A percentile compares a stretch with the other conserved stretches of the same genome.
Conservation (phyloP, 1,139 yeast genomes). For the Sugiyamaella sp. region DNA sequence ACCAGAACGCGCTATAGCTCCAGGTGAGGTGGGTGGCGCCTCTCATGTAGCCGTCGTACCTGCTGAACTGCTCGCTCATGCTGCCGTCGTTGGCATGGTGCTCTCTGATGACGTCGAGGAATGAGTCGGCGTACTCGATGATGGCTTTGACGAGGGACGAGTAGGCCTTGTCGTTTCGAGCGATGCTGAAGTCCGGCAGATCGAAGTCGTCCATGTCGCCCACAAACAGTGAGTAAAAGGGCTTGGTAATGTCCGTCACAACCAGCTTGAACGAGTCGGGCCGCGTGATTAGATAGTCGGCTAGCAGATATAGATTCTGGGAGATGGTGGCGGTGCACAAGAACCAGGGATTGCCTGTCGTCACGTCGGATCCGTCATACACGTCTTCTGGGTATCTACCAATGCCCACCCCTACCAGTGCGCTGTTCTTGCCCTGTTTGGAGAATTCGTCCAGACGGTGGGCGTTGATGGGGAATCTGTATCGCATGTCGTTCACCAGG, state of each 20-base stretch:
- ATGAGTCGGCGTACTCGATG: conserved; percentile 67
- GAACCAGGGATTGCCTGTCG: conserved; percentile 96
- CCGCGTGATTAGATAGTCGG: conserved; percentile 44
- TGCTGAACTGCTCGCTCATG: conserved; percentile 88
- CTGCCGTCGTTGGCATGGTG: conserved; percentile 75
- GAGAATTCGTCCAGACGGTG: conserved; percentile 44
- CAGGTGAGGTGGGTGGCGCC: conserved; percentile 90
- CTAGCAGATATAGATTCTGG: conserved; percentile 50
- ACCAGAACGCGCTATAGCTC: conserved; percentile 85
- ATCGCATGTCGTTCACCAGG: conserved; percentile 62
- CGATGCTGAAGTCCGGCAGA: conserved; percentile 17
- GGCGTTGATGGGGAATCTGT: conserved; percentile 74
- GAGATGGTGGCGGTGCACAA: conserved; percentile 82
- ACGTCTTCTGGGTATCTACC: conserved; percentile 95
- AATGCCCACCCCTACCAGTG: conserved; percentile 61
- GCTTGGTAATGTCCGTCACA: conserved; percentile 37
- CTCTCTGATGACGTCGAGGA: conserved; percentile 65
- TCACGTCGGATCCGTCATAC: conserved; percentile 74
- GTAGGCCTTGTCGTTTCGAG: conserved; percentile 27
- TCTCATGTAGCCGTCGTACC: conserved; percentile 77
- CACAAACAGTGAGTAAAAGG: conserved; percentile 36
- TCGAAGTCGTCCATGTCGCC: conserved; percentile 26
- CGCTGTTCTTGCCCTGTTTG: conserved; percentile 26
- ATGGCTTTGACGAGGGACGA: conserved; percentile 29
- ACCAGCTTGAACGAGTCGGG: conserved; percentile 37